These are phyloP conservation scores for Xerophyta viscosa DNA, from an alignment of 106 monocot genomes.

Conservation along the genomic window DNA sequence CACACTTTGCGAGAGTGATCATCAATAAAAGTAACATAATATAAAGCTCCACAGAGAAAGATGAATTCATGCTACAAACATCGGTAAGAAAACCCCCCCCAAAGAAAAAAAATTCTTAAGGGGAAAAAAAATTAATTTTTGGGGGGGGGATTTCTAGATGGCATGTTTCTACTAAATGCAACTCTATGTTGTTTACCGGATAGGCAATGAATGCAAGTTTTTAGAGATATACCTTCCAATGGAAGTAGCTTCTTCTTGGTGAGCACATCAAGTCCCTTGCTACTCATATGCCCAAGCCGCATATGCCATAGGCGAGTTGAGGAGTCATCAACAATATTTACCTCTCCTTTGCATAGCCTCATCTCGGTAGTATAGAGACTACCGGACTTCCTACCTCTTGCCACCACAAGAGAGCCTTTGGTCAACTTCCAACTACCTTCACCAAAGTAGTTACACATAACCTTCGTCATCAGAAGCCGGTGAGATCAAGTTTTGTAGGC, in stretches of 20 bases:
- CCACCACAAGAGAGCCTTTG: constrained; percentile 7
- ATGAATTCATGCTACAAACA: constrained; percentile 3
- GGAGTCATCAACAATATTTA: constrained; percentile 1
- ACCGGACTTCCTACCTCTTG: constrained; percentile 5
- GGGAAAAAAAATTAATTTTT: constrained; percentile 7
- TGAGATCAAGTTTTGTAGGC: constrained; percentile 7
- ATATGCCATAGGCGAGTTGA: constrained; percentile 1
- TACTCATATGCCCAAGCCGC: constrained; percentile 2
- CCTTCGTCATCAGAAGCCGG: background rate
- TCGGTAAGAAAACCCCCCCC: no score
- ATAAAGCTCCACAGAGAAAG: background rate
- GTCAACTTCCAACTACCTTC: constrained; percentile 1
- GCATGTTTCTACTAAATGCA: background rate
- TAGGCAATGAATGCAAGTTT: constrained; percentile 2
- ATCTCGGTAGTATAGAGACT: constrained; percentile 6
- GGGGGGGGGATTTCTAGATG: constrained; percentile 1
- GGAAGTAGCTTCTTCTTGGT: background rate
- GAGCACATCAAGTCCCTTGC: background rate
- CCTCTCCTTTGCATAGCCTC: background rate
- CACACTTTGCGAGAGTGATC: constrained; percentile 2
- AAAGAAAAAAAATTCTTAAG: no score
- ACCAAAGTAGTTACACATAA: background rate
- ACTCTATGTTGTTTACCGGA: constrained; percentile 4
- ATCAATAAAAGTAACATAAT: constrained; percentile 3
- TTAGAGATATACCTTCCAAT: background rate